Conservation (phyloP, 768 basidiomycete genomes). For the Hygrocybe coccinea region DNA sequence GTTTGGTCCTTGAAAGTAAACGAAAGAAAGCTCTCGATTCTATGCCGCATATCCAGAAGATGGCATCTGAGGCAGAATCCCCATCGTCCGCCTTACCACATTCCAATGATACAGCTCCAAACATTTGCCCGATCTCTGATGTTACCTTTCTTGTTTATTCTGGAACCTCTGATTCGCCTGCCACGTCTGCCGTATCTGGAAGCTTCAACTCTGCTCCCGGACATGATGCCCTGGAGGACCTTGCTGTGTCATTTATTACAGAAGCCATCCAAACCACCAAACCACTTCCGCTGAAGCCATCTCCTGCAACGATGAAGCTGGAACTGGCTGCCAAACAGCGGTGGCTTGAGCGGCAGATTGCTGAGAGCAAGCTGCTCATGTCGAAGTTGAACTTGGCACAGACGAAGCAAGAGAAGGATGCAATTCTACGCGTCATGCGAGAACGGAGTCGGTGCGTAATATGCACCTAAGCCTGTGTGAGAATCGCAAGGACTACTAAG, state of each 20-base stretch:
- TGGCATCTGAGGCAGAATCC: not conserved
- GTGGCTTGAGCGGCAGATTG: constrained; percentile 47
- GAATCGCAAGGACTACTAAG: constrained; percentile 6
- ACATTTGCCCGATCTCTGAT: not conserved
- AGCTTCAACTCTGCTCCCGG: not conserved
- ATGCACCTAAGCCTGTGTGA: constrained; percentile 3
- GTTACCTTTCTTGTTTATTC: constrained; percentile 13
- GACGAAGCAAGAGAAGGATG: constrained; percentile 50
- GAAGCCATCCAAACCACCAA: constrained; percentile 49
- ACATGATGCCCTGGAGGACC: constrained; percentile 42
- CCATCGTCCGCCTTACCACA: constrained; percentile 7
- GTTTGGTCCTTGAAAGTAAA: constrained; percentile 38
- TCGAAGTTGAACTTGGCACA: constrained; percentile 38
- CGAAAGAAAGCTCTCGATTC: constrained; percentile 23
- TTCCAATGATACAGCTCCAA: not conserved
- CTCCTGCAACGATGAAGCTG: constrained; percentile 14
- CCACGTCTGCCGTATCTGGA: not conserved
- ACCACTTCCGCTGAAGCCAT: constrained; percentile 17
- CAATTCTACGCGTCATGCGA: constrained; percentile 41
- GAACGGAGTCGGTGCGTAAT: constrained; percentile 51
- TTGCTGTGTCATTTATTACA: constrained; percentile 55
- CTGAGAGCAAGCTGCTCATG: constrained; percentile 51
- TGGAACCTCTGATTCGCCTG: not conserved
- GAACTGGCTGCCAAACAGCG: constrained; percentile 46
- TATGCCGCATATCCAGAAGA: not conserved